phyloP scores from a whole-genome alignment of 163 green algal genomes.

The Chlamydomonas reinhardtii region DNA sequence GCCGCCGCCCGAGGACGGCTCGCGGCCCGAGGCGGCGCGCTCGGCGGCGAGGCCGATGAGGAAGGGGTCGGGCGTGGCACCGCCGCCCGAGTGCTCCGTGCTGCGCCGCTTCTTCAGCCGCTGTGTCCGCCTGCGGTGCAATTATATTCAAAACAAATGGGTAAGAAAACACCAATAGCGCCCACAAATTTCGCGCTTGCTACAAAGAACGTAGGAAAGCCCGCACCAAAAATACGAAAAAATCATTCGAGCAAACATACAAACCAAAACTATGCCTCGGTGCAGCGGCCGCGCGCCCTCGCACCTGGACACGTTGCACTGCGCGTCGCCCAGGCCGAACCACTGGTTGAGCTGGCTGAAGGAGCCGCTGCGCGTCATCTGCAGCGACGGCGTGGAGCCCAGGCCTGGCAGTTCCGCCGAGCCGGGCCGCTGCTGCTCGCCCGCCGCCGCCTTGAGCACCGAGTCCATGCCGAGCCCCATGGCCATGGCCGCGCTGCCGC shows the following conservation, averaged over 20 bases:
- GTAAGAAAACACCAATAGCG: no score
- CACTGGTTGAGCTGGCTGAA: constrained; percentile 7
- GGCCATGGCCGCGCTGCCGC: background rate
- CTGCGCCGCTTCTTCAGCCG: constrained; percentile 44
- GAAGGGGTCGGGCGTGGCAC: constrained; percentile 25
- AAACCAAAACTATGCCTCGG: no score
- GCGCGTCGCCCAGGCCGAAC: background rate
- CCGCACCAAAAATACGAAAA: no score
- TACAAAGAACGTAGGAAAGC: no score
- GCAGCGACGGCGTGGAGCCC: background rate
- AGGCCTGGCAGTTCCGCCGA: background rate
- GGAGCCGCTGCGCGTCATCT: constrained; percentile 35
- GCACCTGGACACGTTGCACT: constrained; percentile 37
- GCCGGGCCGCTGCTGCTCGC: constrained; percentile 1
- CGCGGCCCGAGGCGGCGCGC: constrained; percentile 1
- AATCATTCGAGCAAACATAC: no score
- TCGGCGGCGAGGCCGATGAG: background rate
- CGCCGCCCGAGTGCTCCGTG: background rate
- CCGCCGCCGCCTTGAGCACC: background rate
- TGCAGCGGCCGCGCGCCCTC: no score
- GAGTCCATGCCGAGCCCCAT: background rate
- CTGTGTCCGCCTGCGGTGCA: constrained; percentile 27
- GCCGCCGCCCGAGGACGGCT: constrained; percentile 31
- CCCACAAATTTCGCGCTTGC: no score
- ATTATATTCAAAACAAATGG: background rate